Evolutionary conservation across 257 asterid species (phyloP), one percentile per base, ranked within the genome.

Genomic region (Fraxinus quadrangulata): DNA sequence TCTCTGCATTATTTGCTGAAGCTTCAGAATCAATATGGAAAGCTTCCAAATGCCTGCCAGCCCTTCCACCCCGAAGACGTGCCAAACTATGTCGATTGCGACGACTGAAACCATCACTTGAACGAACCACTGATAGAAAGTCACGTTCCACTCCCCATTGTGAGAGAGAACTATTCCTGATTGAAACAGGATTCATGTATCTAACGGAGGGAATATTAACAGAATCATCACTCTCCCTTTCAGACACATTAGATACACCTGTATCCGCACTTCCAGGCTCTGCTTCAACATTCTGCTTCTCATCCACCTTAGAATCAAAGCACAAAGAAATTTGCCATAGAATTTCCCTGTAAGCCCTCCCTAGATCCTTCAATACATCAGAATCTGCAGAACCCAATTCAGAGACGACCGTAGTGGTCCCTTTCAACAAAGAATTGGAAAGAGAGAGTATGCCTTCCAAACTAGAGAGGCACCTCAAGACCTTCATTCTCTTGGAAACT

Each of bases 141-240:
- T 95, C 99, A 11, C 98, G 98, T 54, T 90, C 96, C 40, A 79
- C 84, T 78, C 92, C 92, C 99, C 97, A 92, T 37, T 81, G 94
- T 5, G 95, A 67, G 77, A 86, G 96, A 83, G 97, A 85, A 80
- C 76, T 80, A 85, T 83, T 85, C 88, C 99, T 86, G 80, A 85
- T 72, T 71, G 97, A 88, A 79, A 86, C 89, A 6, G 96, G 98
- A 87, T 89, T 95, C 90, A 85, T 85, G 89, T 93, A 89, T 82
- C 99, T 89, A 71, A 88, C 86, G 42, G 95, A 87, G 70, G 90
- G 87, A 78, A 81, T 84, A 84, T 82, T 90, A 67, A 94, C 84
- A 83, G 93, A 96, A 73, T 95, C 98, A 36, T 93, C 99, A 81
- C 97, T 90, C 85, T 92, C 99, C 87, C 99, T 88, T 75, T 88